A percentile compares a stretch with the other conserved stretches of the same genome.
These are phyloP conservation scores for Porogramme epimiltina DNA, from an alignment of 1,284 basidiomycete genomes.

Conservation along the genomic window DNA sequence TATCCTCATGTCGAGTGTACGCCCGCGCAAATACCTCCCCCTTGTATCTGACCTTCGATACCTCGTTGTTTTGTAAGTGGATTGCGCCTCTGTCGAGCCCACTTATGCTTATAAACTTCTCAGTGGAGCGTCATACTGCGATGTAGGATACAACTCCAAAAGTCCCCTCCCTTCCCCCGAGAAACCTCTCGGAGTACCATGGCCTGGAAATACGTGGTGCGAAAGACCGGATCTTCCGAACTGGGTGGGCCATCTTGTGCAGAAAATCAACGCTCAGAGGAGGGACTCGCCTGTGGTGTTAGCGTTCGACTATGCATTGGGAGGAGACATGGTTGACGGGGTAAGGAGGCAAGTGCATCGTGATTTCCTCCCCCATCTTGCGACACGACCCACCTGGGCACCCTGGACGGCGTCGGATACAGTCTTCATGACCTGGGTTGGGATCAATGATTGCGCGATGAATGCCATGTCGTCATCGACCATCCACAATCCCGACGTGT, in stretches of 20 bases:
- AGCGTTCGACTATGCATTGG: constrained; percentile 49
- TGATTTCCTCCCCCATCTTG: constrained; percentile 38
- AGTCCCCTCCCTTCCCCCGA: constrained; percentile 32
- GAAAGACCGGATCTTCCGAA: constrained; percentile 35
- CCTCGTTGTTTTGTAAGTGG: no score
- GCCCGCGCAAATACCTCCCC: no score
- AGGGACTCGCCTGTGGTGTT: constrained; percentile 32
- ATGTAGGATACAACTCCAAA: constrained; percentile 35
- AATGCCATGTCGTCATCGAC: constrained; percentile 5
- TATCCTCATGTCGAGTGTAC: no score
- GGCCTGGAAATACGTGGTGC: constrained; percentile 33
- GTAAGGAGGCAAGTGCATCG: constrained; percentile 39
- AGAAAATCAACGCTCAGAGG: constrained; percentile 31
- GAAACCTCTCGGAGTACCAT: constrained; percentile 45
- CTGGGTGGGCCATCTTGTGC: constrained; percentile 53
- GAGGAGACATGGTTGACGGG: constrained; percentile 42
- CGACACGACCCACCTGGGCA: constrained; percentile 39
- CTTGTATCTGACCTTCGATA: no score
- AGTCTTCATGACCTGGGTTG: constrained; percentile 57
- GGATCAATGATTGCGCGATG: constrained; percentile 58
- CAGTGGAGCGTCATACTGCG: constrained; percentile 55
- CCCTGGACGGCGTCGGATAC: constrained; percentile 41
- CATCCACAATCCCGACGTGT: constrained; percentile 10
- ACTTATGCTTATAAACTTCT: no score
- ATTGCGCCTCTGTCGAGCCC: no score